Base-by-base conservation (phyloP, 371 early-diverging fungal genomes). In the Syncephalastrum racemosum region DNA sequence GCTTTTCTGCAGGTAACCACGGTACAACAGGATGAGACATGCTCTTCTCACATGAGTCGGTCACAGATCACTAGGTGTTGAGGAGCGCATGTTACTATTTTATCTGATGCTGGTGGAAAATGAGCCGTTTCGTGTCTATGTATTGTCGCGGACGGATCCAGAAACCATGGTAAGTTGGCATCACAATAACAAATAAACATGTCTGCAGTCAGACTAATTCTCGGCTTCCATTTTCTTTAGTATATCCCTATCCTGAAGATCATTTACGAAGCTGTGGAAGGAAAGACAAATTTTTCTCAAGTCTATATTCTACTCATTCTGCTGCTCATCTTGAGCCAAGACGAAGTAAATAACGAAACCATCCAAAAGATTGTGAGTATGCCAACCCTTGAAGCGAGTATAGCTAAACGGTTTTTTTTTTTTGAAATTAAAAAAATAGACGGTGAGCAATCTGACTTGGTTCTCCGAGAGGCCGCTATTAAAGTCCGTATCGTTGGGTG, bases 61-160 rank as follows among this genome's bases (percentile, higher is more conserved):
- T 14, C 19, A 27, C 62, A 86, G 86, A 40, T 84, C 79, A 42
- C 54, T 90, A n/a, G 70, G 74, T 18, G 53, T 68, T 40, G 91
- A 90, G 60, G 90, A 88, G 61, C 79, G 77, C 6, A 80, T 83
- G 62, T 53, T 90, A 16, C 55, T 91, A 12, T 73, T 91, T 54
- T 89, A 91, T 56, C 62, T 81, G n/a, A 71, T 90, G 22, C 56
- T 91, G 44, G 71, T 86, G 4, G 85, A 86, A 54, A 91, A 90
- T 55, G 81, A 82, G 16, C 66, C 78, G 6, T 91, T 91, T 59
- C 66, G 86, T 18, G 84, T 83, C 1, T 91, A 87, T 70, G 84
- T 90, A 3, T 61, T 91, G 23, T 91, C 90, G 3, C 70, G 89
- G 25, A 87, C 87, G 0, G 91, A 91, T 60, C 89, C 88, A 10